Evolutionary conservation across 768 basidiomycete species (phyloP), one percentile per base, ranked within the genome.

Genomic region (Agaricus bisporus): DNA sequence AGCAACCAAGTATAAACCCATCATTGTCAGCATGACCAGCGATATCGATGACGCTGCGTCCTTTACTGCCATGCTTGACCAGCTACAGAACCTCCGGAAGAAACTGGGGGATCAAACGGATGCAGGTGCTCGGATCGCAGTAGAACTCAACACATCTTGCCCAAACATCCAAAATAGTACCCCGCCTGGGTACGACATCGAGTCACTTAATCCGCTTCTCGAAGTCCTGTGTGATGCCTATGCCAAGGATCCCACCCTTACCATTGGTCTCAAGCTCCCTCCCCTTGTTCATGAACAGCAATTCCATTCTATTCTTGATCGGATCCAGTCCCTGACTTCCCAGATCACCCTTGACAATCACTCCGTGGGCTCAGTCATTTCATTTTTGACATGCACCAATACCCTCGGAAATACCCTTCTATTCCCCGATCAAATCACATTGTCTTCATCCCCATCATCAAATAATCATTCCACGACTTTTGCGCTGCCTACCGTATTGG

Each of bases 141-240:
- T 91, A 60, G 91, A 94, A 67, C 73, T 93, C 62, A 94, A 94
- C 66, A 83, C 88, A 0, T 87, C 84, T 38, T 94, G 91, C 59
- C 91, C 91, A 3, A 94, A 94, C 64, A 86, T 92, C 59, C 68
- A 66, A 10, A 70, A 73, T 22, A 63, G 76, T 3, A 77, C 87
- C 0, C 88, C 88, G 0, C 77, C 83, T 17, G 79, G 86, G 9
- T 93, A 93, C 67, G 67, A 76, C 37, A 74, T 82, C 48, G 42
- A 69, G 1, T 66, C 72, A 1, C 76, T 91, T 48, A 49, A 64
- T 0, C 76, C 82, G 1, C 68, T 88, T 51, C 73, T 93, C 6
- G 61, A 67, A 37, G 73, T 80, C 7, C 71, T 91, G 41, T 74
- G 78, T 5, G 70, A 75, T 0, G 74, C 71, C 44, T 76, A 76